A percentile compares a stretch with the other conserved stretches of the same genome.
phyloP scores from a whole-genome alignment of 768 basidiomycete genomes.

The Lactifluus hygrophoroides region DNA sequence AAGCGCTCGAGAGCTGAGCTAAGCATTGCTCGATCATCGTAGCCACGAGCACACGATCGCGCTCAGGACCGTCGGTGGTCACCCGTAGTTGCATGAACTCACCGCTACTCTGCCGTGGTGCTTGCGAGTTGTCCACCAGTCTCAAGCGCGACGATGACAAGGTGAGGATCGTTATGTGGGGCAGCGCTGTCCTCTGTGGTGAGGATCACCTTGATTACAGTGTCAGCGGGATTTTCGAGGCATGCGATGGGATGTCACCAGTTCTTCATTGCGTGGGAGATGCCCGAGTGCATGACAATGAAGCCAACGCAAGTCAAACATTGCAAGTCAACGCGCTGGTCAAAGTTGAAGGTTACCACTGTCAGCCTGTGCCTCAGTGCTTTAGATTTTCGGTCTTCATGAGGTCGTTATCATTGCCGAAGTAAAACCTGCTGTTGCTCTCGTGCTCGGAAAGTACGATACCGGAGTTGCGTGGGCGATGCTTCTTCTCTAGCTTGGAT shows the following conservation, averaged over 20 bases:
- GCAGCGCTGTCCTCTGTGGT: constrained; percentile 57
- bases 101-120: constrained; percentile 17
- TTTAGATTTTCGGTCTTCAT: constrained; percentile 19
- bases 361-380: constrained; percentile 38
- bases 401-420: constrained; percentile 29
- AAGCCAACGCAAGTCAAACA: no score
- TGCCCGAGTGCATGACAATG: no score
- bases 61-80: constrained; percentile 26
- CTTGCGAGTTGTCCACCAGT: constrained; percentile 22
- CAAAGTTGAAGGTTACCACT: no score
- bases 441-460: constrained; percentile 57
- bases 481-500: constrained; percentile 43
- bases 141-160: constrained; percentile 51
- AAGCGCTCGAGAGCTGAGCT: constrained; percentile 78
- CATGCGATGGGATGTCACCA: no score
- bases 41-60: constrained; percentile 58
- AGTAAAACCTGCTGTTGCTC: constrained; percentile 32
- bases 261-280: no score
- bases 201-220: constrained; percentile 66
- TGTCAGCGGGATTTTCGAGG: constrained; percentile 45
- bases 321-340: no score
- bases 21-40: constrained; percentile 93
- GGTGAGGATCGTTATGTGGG: constrained; percentile 81
- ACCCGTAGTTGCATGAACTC: constrained; percentile 10
- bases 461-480: constrained; percentile 61